Conservation (phyloP, 148 eudicot genomes). For the Oxyria digyna region DNA sequence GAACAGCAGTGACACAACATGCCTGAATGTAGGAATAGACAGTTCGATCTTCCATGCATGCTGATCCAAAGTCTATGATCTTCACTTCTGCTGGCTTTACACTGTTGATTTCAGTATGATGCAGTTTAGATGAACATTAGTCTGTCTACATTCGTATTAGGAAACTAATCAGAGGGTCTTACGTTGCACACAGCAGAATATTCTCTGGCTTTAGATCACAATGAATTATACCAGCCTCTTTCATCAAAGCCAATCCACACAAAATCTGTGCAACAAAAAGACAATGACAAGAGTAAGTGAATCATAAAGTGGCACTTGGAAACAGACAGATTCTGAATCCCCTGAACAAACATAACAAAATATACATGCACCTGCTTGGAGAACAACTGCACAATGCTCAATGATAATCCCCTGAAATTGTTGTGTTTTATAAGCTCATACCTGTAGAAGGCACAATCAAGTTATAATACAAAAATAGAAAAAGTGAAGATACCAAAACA, state of each 20-base stretch:
- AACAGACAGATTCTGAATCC: background rate
- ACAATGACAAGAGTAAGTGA: conserved; percentile 10
- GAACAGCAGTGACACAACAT: background rate
- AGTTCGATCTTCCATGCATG: conserved; percentile 91
- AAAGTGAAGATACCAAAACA: background rate
- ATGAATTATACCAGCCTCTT: conserved; percentile 90
- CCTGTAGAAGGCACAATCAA: conserved; percentile 23
- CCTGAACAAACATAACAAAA: background rate
- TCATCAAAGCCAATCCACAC: conserved; percentile 85
- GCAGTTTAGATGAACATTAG: conserved; percentile 11
- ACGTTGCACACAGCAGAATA: conserved; percentile 90
- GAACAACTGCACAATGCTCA: conserved; percentile 90
- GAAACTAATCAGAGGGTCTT: conserved; percentile 15
- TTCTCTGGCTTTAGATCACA: conserved; percentile 98
- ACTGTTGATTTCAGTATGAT: conserved; percentile 36
- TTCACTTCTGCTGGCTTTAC: conserved; percentile 81
- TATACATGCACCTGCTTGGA: conserved; percentile 68
- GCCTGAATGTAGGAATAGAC: conserved; percentile 99
- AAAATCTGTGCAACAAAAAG: conserved; percentile 39
- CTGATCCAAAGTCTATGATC: conserved; percentile 97
- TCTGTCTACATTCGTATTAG: conserved; percentile 1
- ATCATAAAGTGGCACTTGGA: conserved; percentile 3
- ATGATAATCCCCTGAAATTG: conserved; percentile 71
- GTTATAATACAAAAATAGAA: conserved; percentile 1
- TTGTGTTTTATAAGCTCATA: conserved; percentile 88